Evolutionary conservation across 2,329 filamentous ascomycete genomes (phyloP), one percentile per base, ranked within the genome.

Genomic region (Sphaerulina musiva): DNA sequence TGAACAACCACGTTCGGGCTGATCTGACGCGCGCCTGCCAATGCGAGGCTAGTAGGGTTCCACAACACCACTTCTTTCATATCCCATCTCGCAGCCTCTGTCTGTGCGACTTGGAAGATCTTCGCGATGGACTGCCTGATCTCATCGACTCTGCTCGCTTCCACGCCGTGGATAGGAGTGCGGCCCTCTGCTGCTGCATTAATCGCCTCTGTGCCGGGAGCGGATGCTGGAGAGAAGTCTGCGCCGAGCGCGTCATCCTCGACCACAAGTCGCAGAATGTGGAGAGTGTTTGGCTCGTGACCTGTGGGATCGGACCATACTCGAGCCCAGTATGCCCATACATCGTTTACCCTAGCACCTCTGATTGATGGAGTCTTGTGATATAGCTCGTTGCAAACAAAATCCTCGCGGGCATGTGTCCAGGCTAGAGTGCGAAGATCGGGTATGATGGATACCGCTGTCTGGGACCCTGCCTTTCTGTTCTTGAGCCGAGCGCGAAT

Each of bases 361-460:
- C 86, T 85, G 51, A 87, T 74, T 0, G 74, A 66, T 0, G 87
- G 85, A 5, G 67, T 68, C 14, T 74, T 72, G 2, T 78, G 74
- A 60, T 85, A 80, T 5, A 91, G 74, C 58, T 82, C 78, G 51
- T 78, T 76, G 4, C 80, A 80, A 65, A 92, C 84, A 69, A 87
- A 93, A 47, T 90, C 83, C 71, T 95, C 89, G 46, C 92, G 82
- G 55, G 84, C 82, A 68, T 89, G 82, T 69, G 92, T 85, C 89
- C 89, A 95, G 56, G 78, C 72, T 61, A 90, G 78, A 6, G 83
- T 82, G 53, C 85, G 80, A 56, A 80, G 70, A 63, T 89, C 81
- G 0, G 89, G 87, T 46, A 83, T 62, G 58, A 91, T 73, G 40
- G 88, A 86, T 40, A 93, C 79, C 11, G 42, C 46, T 4, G 55